Conservation (phyloP, 208 protist species). For the Naegleria lovaniensis region DNA sequence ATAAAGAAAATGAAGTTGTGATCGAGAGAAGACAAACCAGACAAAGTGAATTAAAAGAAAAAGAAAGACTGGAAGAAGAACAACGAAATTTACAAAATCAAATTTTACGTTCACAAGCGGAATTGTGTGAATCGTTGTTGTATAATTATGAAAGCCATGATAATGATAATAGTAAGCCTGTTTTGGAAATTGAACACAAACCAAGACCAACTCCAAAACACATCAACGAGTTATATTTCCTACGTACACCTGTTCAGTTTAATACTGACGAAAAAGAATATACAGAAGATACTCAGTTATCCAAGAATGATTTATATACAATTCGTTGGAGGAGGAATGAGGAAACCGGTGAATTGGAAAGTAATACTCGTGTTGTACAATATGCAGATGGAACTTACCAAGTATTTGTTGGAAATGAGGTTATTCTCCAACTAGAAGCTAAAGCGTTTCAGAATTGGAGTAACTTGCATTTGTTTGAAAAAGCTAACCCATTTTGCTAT, state of each 20-base stretch:
- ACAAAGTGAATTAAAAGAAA: background rate
- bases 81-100: background rate
- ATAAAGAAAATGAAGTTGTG: background rate
- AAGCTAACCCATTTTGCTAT: background rate
- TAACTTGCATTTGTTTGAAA: background rate
- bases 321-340: background rate
- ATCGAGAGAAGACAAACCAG: background rate
- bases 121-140: background rate
- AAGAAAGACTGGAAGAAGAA: background rate
- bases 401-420: background rate
- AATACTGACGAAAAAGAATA: background rate
- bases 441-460: background rate
- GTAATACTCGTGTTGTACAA: background rate
- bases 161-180: background rate
- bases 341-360: background rate
- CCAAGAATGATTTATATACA: background rate
- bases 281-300: background rate
- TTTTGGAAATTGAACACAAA: background rate
- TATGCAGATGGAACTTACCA: background rate
- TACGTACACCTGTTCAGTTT: background rate
- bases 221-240: background rate
- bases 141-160: background rate
- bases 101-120: background rate
- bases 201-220: background rate
- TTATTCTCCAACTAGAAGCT: background rate